Evolutionary conservation across 2,329 filamentous ascomycete genomes (phyloP).

Genomic region (Monilinia aucupariae): DNA sequence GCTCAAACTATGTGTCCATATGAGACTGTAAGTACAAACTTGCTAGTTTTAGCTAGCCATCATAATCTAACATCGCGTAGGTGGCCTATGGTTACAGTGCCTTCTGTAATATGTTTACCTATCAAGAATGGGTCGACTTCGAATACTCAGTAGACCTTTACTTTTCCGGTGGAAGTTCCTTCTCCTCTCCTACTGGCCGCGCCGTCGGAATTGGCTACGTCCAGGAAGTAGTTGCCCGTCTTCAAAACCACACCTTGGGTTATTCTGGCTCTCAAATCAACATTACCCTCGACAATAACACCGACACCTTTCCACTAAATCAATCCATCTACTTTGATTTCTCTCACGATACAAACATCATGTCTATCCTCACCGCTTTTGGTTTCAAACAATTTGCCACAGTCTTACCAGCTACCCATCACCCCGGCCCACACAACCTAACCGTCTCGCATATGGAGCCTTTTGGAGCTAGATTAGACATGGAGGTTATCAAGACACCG

Average conservation of each 20-base stretch:
- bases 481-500: conserved; percentile 66
- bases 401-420: conserved; percentile 49
- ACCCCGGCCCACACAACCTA: conserved; percentile 55
- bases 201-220: conserved; percentile 71
- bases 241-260: conserved; percentile 59
- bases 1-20: conserved; percentile 71
- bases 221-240: conserved; percentile 64
- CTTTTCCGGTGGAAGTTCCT: conserved; percentile 50
- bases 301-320: conserved; percentile 65
- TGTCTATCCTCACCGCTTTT: conserved; percentile 65
- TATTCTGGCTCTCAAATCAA: conserved; percentile 59
- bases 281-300: conserved; percentile 63
- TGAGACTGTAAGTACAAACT: conserved; percentile 49
- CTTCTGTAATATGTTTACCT: conserved; percentile 71
- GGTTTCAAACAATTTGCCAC: conserved; percentile 64
- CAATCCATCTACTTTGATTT: conserved; percentile 74
- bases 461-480: conserved; percentile 67
- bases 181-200: conserved; percentile 40
- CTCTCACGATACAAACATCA: conserved; percentile 70
- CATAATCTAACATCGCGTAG: conserved; percentile 28
- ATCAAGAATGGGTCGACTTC: conserved; percentile 67
- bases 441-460: conserved; percentile 64
- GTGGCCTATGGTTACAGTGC: conserved; percentile 69
- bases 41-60: neutral
- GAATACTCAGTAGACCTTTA: conserved; percentile 64